Conservation (phyloP, 352 stramenopile genomes). For the Ochromonadaceae sp. region DNA sequence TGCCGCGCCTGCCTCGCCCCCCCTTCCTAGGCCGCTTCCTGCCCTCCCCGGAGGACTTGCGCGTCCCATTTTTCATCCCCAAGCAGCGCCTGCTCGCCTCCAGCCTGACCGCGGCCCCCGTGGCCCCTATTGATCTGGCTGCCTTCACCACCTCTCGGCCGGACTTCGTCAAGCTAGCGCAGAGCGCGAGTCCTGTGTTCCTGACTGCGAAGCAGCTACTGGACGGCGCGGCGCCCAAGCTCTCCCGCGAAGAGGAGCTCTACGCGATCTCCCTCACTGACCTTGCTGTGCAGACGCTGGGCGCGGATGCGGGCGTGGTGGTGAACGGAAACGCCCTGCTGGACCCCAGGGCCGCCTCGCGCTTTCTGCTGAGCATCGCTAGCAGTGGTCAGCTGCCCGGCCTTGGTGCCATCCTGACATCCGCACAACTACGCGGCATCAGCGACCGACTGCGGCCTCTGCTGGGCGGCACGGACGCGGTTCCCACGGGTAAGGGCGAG, state of each 20-base stretch:
- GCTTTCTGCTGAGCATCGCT: too few relatives aligned
- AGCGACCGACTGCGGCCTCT: too few relatives aligned
- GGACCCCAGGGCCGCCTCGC: neutral
- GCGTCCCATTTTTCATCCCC: conserved; percentile 30
- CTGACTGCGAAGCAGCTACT: conserved; percentile 41
- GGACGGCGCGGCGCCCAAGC: conserved; percentile 41
- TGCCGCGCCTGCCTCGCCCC: neutral
- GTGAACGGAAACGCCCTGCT: conserved; percentile 13
- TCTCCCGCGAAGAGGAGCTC: conserved; percentile 46
- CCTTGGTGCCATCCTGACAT: too few relatives aligned
- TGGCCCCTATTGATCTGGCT: conserved; percentile 37
- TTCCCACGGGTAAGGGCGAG: too few relatives aligned
- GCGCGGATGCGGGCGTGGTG: conserved; percentile 25
- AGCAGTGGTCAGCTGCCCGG: too few relatives aligned
- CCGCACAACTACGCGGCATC: too few relatives aligned
- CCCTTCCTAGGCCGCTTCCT: neutral
- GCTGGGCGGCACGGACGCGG: too few relatives aligned
- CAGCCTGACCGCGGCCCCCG: too few relatives aligned
- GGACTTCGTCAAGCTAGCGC: too few relatives aligned
- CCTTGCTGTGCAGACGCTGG: conserved; percentile 39
- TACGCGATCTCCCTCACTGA: conserved; percentile 46
- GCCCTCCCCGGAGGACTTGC: neutral
- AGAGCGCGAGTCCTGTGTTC: too few relatives aligned
- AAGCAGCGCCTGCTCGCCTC: too few relatives aligned
- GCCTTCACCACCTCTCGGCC: too few relatives aligned